Evolutionary conservation across 305 asterid species (phyloP).

Genomic region (Solanum hybrid): DNA sequence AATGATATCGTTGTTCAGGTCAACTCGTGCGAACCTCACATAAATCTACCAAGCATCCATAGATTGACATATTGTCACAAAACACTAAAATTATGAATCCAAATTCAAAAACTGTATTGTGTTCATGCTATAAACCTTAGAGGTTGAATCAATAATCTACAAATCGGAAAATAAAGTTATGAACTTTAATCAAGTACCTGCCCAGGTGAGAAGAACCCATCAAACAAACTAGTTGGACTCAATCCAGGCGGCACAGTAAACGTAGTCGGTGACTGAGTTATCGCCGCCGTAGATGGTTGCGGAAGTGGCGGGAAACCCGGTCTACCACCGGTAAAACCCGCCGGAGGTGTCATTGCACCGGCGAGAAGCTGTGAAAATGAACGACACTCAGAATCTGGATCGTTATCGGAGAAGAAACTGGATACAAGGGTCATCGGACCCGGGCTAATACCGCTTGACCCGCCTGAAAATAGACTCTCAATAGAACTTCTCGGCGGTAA

Average conservation of each 20-base stretch:
- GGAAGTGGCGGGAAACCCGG: slow-evolving; percentile 11
- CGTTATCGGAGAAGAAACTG: slow-evolving; percentile 61
- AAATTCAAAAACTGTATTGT: background rate
- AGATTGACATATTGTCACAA: background rate
- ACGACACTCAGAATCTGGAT: slow-evolving; percentile 53
- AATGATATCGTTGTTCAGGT: background rate
- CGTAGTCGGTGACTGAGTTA: slow-evolving; percentile 26
- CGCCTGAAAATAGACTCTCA: slow-evolving; percentile 41
- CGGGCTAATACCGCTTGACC: slow-evolving; percentile 2
- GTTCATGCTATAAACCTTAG: background rate
- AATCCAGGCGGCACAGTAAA: slow-evolving; percentile 60
- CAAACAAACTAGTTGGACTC: slow-evolving; percentile 59
- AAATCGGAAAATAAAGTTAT: background rate
- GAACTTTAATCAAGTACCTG: slow-evolving; percentile 37
- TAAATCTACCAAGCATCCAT: background rate
- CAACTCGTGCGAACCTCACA: background rate
- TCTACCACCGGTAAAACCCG: slow-evolving; percentile 7
- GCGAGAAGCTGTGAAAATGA: slow-evolving; percentile 79
- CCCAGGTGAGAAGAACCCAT: slow-evolving; percentile 36
- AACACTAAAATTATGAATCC: background rate
- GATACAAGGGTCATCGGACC: slow-evolving; percentile 68
- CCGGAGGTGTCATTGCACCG: slow-evolving; percentile 48
- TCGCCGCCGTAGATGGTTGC: background rate
- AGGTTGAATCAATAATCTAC: background rate
- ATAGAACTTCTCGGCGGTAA: slow-evolving; percentile 48